phyloP scores from a whole-genome alignment of 2,329 filamentous ascomycete genomes.

The Ceratocystis alfenasii region DNA sequence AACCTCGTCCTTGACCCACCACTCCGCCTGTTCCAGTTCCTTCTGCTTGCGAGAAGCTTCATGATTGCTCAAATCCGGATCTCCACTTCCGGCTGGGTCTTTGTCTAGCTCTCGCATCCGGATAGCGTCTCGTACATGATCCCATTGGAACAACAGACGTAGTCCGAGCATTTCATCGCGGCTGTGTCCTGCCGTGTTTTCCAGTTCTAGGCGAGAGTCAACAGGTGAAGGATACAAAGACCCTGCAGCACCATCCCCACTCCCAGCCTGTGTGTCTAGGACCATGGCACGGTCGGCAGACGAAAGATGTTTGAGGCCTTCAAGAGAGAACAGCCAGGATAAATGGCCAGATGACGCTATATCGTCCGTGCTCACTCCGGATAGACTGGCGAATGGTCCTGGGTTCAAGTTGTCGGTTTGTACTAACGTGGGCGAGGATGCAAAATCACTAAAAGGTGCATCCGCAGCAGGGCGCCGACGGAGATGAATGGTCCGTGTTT shows the following conservation, averaged over 20 bases:
- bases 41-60: conserved; percentile 22
- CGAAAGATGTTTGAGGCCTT: conserved; percentile 42
- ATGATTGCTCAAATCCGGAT: conserved; percentile 24
- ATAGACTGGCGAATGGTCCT: background rate
- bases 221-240: conserved; percentile 34
- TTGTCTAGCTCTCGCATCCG: conserved; percentile 10
- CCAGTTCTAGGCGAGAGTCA: conserved; percentile 60
- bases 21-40: conserved; percentile 30
- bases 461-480: conserved; percentile 57
- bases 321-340: conserved; percentile 62
- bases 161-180: conserved; percentile 38
- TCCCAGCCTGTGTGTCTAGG: conserved; percentile 41
- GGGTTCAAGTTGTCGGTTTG: background rate
- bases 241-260: conserved; percentile 36
- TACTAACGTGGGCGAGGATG: background rate
- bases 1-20: conserved; percentile 46
- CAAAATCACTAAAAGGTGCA: conserved; percentile 42
- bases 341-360: conserved; percentile 38
- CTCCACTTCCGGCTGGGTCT: conserved; percentile 25
- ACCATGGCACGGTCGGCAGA: conserved; percentile 56
- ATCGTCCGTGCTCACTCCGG: background rate
- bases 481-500: conserved; percentile 62
- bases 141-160: conserved; percentile 46
- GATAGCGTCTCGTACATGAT: background rate
- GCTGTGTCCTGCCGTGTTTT: conserved; percentile 35